Evolutionary conservation across 495 filamentous ascomycete genomes (phyloP).

Genomic region (Penicillium subrubescens): DNA sequence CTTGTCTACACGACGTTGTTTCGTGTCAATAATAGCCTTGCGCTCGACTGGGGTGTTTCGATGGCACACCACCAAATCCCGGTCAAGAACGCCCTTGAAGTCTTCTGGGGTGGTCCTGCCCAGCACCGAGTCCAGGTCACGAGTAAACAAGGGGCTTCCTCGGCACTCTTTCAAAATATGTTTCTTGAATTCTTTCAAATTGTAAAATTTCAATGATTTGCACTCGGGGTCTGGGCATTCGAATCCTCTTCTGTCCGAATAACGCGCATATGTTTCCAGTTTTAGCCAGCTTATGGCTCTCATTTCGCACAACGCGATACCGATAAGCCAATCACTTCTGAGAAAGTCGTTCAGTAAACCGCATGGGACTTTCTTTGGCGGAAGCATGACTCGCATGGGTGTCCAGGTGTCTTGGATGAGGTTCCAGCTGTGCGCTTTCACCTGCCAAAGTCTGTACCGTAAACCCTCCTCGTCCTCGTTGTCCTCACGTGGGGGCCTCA

Average conservation of each 20-base stretch:
- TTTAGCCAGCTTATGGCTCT: not conserved
- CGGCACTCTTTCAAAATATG: not conserved
- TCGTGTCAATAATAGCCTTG: not conserved
- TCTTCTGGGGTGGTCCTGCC: too few relatives aligned
- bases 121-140: too few relatives aligned
- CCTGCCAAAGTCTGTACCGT: not conserved
- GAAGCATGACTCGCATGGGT: conserved; percentile 3
- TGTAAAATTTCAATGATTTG: not conserved
- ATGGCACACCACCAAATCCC: not conserved
- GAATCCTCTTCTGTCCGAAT: not conserved
- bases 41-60: not conserved
- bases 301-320: not conserved
- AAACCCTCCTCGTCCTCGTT: not conserved
- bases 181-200: not conserved
- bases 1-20: not conserved
- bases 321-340: not conserved
- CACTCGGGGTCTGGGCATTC: not conserved
- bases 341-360: not conserved
- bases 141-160: too few relatives aligned
- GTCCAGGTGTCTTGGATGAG: not conserved
- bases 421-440: not conserved
- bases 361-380: not conserved
- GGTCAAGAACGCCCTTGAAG: not conserved
- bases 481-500: not conserved
- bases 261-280: not conserved